A percentile compares a stretch with the other conserved stretches of the same genome.
Conservation (phyloP, 208 protist genomes). For the Phytomonas francai region DNA sequence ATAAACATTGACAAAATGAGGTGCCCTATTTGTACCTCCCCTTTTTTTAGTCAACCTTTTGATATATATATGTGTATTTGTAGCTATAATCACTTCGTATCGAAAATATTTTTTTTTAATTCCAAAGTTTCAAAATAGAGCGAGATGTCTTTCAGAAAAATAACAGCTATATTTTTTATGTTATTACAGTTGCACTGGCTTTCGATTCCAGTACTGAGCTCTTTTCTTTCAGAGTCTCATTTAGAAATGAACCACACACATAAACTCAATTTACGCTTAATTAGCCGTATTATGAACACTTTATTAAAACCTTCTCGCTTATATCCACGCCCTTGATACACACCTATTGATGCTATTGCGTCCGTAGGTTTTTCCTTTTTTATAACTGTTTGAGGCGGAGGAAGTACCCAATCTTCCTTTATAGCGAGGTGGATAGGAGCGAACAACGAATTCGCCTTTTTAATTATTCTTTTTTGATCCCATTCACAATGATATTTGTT, state of each 20-base stretch:
- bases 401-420: not conserved
- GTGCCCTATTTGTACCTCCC: not conserved
- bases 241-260: not conserved
- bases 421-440: not conserved
- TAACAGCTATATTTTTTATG: not conserved
- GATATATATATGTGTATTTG: not conserved
- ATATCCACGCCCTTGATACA: not conserved
- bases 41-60: not conserved
- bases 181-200: not conserved
- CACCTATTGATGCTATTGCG: not conserved
- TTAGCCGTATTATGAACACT: not conserved
- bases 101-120: not conserved
- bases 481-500: not conserved
- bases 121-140: not conserved
- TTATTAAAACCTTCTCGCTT: not conserved
- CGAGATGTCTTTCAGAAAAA: slow-evolving; percentile 2
- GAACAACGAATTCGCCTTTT: not conserved
- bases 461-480: not conserved
- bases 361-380: not conserved
- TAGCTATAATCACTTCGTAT: not conserved
- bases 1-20: not conserved
- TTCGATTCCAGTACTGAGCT: not conserved
- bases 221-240: not conserved
- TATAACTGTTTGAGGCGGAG: not conserved
- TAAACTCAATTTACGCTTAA: not conserved